phyloP scores from a whole-genome alignment of 305 asterid genomes.

The Fraxinus xanthoxyloides region DNA sequence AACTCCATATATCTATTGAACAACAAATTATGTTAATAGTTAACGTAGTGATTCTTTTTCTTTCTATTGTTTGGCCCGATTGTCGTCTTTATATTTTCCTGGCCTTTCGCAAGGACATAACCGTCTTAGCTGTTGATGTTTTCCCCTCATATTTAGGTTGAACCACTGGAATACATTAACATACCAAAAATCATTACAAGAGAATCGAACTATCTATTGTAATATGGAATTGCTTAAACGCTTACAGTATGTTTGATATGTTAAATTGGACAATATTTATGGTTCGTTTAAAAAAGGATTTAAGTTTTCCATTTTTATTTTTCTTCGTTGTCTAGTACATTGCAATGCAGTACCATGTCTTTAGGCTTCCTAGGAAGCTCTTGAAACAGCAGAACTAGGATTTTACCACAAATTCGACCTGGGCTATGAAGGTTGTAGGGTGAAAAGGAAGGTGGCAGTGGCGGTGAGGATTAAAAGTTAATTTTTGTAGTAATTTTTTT shows the following conservation, averaged over 20 bases:
- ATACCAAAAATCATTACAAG: neutral
- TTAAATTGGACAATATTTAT: neutral
- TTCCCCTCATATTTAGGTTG: neutral
- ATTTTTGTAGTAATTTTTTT: no score
- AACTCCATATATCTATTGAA: slow-evolving; percentile 1
- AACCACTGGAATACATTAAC: neutral
- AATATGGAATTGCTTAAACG: neutral
- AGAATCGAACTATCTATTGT: neutral
- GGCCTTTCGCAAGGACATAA: neutral
- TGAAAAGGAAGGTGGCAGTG: neutral
- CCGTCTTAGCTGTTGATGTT: neutral
- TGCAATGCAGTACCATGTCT: neutral
- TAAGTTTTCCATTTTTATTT: neutral
- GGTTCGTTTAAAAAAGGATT: neutral
- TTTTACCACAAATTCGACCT: neutral
- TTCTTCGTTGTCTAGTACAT: neutral
- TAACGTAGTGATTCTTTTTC: slow-evolving; percentile 21
- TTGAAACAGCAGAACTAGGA: neutral
- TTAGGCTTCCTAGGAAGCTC: neutral
- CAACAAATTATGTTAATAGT: slow-evolving; percentile 14
- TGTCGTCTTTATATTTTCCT: slow-evolving; percentile 22
- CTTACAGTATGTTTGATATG: neutral
- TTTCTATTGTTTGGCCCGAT: slow-evolving; percentile 26
- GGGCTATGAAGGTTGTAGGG: neutral
- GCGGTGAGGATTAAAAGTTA: neutral